Conservation (phyloP, 106 monocot species). For the Alisma plantagoaquatica region DNA sequence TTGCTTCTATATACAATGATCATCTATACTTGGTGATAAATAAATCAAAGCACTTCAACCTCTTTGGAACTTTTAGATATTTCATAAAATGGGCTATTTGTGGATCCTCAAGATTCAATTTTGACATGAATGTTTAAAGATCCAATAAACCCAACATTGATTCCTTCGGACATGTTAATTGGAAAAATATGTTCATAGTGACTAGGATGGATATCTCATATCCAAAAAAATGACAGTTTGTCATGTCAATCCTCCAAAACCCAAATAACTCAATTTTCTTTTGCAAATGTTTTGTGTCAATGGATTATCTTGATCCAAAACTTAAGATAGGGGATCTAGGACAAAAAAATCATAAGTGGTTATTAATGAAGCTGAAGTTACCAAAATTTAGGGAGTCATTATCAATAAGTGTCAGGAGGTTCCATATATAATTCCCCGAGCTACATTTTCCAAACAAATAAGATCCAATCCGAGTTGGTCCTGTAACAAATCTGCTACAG, state of each 20-base stretch:
- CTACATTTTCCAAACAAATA: slow-evolving; percentile 1
- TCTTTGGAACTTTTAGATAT: neutral
- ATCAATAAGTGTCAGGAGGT: neutral
- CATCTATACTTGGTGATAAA: neutral
- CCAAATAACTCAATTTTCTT: too few relatives aligned
- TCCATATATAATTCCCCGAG: neutral
- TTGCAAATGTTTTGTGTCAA: too few relatives aligned
- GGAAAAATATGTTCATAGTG: too few relatives aligned
- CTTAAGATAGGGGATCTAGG: too few relatives aligned
- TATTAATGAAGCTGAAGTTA: slow-evolving; percentile 6
- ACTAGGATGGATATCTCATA: too few relatives aligned
- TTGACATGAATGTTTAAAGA: too few relatives aligned
- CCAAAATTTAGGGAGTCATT: slow-evolving; percentile 1
- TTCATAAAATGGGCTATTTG: neutral
- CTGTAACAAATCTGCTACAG: slow-evolving; percentile 5
- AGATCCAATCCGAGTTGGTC: slow-evolving; percentile 1
- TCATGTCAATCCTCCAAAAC: too few relatives aligned
- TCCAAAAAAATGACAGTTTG: too few relatives aligned
- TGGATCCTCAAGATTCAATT: neutral
- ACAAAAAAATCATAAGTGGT: too few relatives aligned
- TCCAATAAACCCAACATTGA: too few relatives aligned
- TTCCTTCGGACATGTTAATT: too few relatives aligned
- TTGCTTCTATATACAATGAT: neutral
- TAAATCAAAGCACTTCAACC: neutral
- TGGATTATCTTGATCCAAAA: too few relatives aligned